Evolutionary conservation across 2,329 filamentous ascomycete genomes (phyloP).

Genomic region (Beauveria australis): DNA sequence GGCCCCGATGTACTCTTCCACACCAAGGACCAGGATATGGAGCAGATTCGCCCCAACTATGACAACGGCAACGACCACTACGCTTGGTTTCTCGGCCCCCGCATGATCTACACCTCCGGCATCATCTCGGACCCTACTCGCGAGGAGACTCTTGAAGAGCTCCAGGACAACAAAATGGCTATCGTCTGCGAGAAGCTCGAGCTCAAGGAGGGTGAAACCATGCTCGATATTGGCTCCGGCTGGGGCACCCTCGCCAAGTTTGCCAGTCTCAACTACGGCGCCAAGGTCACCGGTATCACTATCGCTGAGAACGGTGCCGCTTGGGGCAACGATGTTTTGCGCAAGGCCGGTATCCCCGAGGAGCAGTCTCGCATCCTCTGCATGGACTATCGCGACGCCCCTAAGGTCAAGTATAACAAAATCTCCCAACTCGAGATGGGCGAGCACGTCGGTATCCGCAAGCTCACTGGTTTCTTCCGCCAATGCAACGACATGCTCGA

Average conservation of each 20-base stretch:
- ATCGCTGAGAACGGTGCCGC: conserved; percentile 93
- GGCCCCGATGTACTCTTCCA: conserved; percentile 89
- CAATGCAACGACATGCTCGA: conserved; percentile 95
- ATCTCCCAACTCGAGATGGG: conserved; percentile 98
- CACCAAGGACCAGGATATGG: conserved; percentile 88
- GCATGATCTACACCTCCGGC: conserved; percentile 98
- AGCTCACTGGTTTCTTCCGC: conserved; percentile 70
- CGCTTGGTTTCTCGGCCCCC: conserved; percentile 93
- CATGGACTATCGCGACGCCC: conserved; percentile 95
- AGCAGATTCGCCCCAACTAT: conserved; percentile 96
- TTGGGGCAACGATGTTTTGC: conserved; percentile 88
- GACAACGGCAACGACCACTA: conserved; percentile 98
- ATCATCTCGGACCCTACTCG: conserved; percentile 79
- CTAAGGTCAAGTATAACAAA: conserved; percentile 78
- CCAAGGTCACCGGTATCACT: conserved; percentile 79
- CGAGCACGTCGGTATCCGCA: conserved; percentile 92
- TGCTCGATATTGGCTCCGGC: conserved; percentile 94
- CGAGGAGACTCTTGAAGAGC: conserved; percentile 87
- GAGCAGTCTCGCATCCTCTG: conserved; percentile 87
- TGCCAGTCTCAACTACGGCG: conserved; percentile 86
- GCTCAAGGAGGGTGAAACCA: conserved; percentile 67
- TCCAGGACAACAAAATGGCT: conserved; percentile 96
- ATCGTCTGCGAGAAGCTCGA: conserved; percentile 94
- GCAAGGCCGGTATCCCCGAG: conserved; percentile 72
- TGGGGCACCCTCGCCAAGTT: conserved; percentile 96